Evolutionary conservation across 2,329 filamentous ascomycete genomes (phyloP), one percentile per base, ranked within the genome.

Genomic region (Sordariomycetes sp.): DNA sequence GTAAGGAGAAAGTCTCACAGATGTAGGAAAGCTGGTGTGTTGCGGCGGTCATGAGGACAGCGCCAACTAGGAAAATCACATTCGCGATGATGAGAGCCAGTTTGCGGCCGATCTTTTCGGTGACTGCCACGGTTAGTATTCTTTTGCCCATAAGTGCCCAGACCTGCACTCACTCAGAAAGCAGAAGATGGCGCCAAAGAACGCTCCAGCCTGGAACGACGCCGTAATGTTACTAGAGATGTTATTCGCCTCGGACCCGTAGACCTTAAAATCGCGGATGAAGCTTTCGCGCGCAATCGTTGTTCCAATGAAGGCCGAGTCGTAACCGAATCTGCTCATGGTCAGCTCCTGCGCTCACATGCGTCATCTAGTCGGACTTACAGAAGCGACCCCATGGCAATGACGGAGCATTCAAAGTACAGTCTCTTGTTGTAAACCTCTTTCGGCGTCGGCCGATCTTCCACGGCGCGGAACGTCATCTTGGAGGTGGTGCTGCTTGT

Each of bases 371-470:
- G 4, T 11, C 12, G 21, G 20, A 33, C 55, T 39, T 44, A 59
- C 51, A 65, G 54, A 12, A 65, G 31, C 2, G 61, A 63, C 11
- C 68, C 67, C 14, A 63, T 64, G 5, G 67, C 60, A 30, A 71
- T 68, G 20, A 70, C 55, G n/a, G 61, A 45, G 0, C 64, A 59
- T 30, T 66, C 59, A 6, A 50, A 54, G 43, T 72, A 72, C 16
- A 72, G 50, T 4, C 61, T 57, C 61, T 61, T 66, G 40, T 71
- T 72, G 50, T 71, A 71, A 41, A 73, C 69, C 50, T 71, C 66
- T 38, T 62, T 58, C 15, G 70, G 70, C 41, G 68, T 74, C 18
- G 69, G 69, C 42, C 70, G 58, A 48, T 74, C 70, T 46, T 73
- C 70, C 24, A 66, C 63, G 24, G 66, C 66, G 33, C 62, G 59